Conservation (phyloP, 2,329 filamentous ascomycete species). For the Westerdykella aurantiaca region DNA sequence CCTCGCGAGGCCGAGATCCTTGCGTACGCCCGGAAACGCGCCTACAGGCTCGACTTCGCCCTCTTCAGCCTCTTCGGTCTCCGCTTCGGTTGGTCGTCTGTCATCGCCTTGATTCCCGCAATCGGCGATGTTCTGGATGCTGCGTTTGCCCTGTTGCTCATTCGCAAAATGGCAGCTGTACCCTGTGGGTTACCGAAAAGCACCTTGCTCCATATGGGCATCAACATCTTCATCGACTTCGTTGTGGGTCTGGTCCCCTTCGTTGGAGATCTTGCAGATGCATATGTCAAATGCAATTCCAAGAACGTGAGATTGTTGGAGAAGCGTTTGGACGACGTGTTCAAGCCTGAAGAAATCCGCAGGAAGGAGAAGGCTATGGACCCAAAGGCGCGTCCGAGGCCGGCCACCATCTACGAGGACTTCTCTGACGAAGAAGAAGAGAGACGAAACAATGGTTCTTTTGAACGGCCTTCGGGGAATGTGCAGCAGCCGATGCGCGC, state of each 20-base stretch:
- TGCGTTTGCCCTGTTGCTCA: slow-evolving; percentile 59
- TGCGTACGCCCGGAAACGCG: slow-evolving; percentile 76
- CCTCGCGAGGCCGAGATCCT: slow-evolving; percentile 75
- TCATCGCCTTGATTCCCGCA: slow-evolving; percentile 78
- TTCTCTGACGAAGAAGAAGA: slow-evolving; percentile 37
- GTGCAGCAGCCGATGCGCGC: no score
- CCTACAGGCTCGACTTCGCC: slow-evolving; percentile 78
- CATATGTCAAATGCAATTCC: slow-evolving; percentile 68
- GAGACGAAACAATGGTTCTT: slow-evolving; percentile 3
- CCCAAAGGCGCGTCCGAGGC: slow-evolving; percentile 26
- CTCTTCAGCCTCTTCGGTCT: slow-evolving; percentile 78
- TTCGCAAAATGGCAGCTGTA: slow-evolving; percentile 65
- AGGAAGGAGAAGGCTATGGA: slow-evolving; percentile 12
- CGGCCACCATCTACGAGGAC: slow-evolving; percentile 45
- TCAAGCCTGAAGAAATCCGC: slow-evolving; percentile 43
- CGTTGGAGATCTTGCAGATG: slow-evolving; percentile 69
- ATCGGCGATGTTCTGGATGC: slow-evolving; percentile 44
- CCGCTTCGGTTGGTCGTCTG: slow-evolving; percentile 80
- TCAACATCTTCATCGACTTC: slow-evolving; percentile 74
- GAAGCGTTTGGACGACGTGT: slow-evolving; percentile 61
- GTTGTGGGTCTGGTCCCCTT: slow-evolving; percentile 67
- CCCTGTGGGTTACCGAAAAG: slow-evolving; percentile 64
- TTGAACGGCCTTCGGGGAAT: background rate
- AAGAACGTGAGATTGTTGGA: slow-evolving; percentile 68
- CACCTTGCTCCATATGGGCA: slow-evolving; percentile 65